Evolutionary conservation across 1,284 basidiomycete species (phyloP).

Genomic region (Cutaneotrichosporon sp.): DNA sequence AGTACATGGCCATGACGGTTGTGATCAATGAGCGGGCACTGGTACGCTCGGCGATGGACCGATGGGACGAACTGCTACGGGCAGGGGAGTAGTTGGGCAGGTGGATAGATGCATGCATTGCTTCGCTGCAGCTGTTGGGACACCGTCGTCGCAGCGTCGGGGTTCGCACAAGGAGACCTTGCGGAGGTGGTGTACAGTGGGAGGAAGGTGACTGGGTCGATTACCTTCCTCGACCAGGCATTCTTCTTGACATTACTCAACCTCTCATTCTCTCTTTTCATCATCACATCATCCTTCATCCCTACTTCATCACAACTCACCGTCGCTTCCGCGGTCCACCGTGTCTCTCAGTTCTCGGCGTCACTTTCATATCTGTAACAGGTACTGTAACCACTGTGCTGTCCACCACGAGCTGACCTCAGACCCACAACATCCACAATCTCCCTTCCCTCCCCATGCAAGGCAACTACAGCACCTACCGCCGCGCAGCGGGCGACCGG

Average conservation of each 20-base stretch:
- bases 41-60: conserved; percentile 28
- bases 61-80: conserved; percentile 28
- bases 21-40: conserved; percentile 41
- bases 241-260: background rate
- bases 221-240: background rate
- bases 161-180: too few relatives aligned
- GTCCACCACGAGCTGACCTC: too few relatives aligned
- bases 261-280: background rate
- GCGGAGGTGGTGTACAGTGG: too few relatives aligned
- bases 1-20: conserved; percentile 39
- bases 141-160: too few relatives aligned
- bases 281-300: background rate
- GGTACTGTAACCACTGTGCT: too few relatives aligned
- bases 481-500: background rate
- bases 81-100: background rate
- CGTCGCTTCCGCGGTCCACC: background rate
- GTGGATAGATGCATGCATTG: background rate
- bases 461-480: background rate
- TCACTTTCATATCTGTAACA: too few relatives aligned
- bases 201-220: background rate
- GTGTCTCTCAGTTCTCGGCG: too few relatives aligned
- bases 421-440: background rate
- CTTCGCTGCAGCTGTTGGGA: too few relatives aligned
- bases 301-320: background rate
- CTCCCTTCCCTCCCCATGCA: background rate